Conservation (phyloP, 306 rosid species). For the Vachellia collinsii region DNA sequence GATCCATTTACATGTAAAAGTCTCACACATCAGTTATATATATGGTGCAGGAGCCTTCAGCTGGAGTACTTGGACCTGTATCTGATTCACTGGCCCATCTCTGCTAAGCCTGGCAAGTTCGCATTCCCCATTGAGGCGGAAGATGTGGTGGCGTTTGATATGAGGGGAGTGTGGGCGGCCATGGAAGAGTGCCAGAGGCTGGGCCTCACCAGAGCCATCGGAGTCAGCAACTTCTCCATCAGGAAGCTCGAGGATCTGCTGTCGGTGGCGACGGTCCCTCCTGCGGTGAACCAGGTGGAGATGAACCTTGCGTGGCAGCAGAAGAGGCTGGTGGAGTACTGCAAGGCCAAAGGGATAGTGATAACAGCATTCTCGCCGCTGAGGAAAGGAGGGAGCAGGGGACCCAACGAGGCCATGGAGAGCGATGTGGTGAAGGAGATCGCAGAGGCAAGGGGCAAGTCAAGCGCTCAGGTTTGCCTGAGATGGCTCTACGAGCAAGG, state of each 20-base stretch:
- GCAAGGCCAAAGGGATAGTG: constrained; percentile 50
- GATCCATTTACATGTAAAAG: too few species aligned
- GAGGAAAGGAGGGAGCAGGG: constrained; percentile 58
- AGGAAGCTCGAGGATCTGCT: constrained; percentile 43
- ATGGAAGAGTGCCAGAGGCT: constrained; percentile 50
- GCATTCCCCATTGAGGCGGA: constrained; percentile 36
- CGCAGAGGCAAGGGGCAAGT: constrained; percentile 50
- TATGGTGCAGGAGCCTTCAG: constrained; percentile 45
- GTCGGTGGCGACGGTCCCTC: constrained; percentile 37
- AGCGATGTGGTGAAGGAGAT: constrained; percentile 51
- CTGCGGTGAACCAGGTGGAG: constrained; percentile 67
- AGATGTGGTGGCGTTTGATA: constrained; percentile 50
- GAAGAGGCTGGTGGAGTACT: constrained; percentile 54
- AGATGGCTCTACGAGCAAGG: constrained; percentile 66
- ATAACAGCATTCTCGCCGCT: constrained; percentile 64
- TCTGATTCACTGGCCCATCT: constrained; percentile 46
- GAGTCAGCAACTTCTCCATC: constrained; percentile 61
- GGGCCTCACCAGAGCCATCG: constrained; percentile 53
- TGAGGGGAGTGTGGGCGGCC: constrained; percentile 56
- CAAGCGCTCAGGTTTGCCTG: constrained; percentile 53
- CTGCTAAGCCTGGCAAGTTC: constrained; percentile 42
- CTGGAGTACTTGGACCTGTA: constrained; percentile 54
- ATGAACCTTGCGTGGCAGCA: constrained; percentile 74
- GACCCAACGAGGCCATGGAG: constrained; percentile 58
- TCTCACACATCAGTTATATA: too few species aligned